Evolutionary conservation across 2,329 filamentous ascomycete species (phyloP), one percentile per base, ranked within the genome.

Genomic region (Pseudogymnoascus sp.): DNA sequence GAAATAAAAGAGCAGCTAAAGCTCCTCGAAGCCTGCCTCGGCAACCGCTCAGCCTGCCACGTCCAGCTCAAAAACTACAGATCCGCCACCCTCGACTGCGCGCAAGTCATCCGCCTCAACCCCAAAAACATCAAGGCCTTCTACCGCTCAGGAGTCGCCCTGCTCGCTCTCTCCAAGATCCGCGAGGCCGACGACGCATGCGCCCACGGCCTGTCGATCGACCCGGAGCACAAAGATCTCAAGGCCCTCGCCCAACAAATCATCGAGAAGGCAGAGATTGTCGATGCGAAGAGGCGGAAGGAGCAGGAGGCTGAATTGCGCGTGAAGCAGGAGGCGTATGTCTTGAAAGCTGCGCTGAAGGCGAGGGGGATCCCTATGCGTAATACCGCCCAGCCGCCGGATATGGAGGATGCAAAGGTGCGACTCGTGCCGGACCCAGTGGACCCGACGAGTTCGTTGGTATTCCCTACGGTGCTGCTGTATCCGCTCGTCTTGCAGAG

Each of bases 1-100:
- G 69, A 70, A 54, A 63, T 69, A 3, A 67, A 70, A 60, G 64
- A 83, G 67, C 83, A 93, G 74, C 79, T 77, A 50, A 75, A 79
- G 61, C 78, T 89, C 58, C 82, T 92, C 61, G 91, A 95, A 75
- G 81, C 85, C 1, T 87, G 91, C 63, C 86, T 92, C 73, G 84
- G 88, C 64, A 99, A 99, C 75, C 86, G 94, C 63, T 92, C 93
- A 0, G 85, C 95, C 28, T 96, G 91, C 75, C 89, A 97, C 73
- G 79, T 99, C 64, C 88, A 91, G 73, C 80, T 97, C 66, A 83
- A 85, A 72, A 99, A 99, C 77, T 94, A 92, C 76, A 87, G 93
- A 65, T 87, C 85, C 64, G 91, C 89, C 75, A 95, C 88, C 69
- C 81, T 88, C 57, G 94, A 97, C 78, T 94, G 92, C 74, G 89